Conservation (phyloP, 352 stramenopile species). For the Pythium chondricola region DNA sequence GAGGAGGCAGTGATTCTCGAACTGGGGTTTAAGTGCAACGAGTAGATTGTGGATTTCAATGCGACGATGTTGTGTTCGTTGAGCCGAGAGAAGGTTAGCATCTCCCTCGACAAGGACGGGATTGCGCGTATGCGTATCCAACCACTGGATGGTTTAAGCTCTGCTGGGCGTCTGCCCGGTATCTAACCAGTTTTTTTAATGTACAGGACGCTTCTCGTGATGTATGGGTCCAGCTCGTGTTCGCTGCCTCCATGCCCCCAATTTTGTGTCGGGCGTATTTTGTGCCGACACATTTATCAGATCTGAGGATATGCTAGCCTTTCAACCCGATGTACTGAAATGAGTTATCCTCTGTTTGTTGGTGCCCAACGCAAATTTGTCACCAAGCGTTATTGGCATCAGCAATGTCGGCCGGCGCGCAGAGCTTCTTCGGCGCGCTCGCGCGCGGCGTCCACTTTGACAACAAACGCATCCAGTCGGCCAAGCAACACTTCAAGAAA, state of each 20-base stretch:
- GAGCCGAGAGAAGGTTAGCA: slow-evolving; percentile 93
- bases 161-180: slow-evolving; percentile 33
- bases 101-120: slow-evolving; percentile 93
- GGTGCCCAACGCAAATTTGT: not conserved
- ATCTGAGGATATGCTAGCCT: not conserved
- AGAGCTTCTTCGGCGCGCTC: slow-evolving; percentile 62
- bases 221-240: too few relatives aligned
- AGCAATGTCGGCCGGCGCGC: slow-evolving; percentile 38
- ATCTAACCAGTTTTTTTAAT: slow-evolving; percentile 75
- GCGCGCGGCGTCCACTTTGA: slow-evolving; percentile 68
- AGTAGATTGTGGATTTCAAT: slow-evolving; percentile 14
- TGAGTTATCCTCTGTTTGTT: not conserved
- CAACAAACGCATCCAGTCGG: slow-evolving; percentile 40
- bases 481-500: slow-evolving; percentile 61
- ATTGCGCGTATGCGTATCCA: slow-evolving; percentile 82
- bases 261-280: not conserved
- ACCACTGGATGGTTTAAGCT: slow-evolving; percentile 83
- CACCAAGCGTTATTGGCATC: too few relatives aligned
- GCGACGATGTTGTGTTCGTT: slow-evolving; percentile 69
- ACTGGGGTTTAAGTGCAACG: slow-evolving; percentile 10
- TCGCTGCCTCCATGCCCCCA: not conserved
- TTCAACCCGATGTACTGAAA: not conserved
- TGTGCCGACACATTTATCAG: too few relatives aligned
- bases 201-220: too few relatives aligned
- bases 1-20: slow-evolving; percentile 22